Base-by-base conservation (phyloP, 148 eudicot species). In the Dysphania ambrosioides region DNA sequence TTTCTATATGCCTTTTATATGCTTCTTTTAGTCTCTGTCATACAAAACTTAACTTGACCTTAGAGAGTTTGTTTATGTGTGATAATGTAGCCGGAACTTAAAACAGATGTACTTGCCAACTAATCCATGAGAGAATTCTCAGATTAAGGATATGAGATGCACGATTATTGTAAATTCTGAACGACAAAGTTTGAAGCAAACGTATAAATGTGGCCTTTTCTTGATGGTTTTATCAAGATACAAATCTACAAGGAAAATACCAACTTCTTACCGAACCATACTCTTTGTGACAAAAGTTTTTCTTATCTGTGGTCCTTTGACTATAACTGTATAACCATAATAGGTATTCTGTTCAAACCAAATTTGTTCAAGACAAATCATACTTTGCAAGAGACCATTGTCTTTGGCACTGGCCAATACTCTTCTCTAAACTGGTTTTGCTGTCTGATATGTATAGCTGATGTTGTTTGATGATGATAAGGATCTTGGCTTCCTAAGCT, bases 401-500 rank as follows among this genome's bases (percentile, higher is more conserved):
- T n/a, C n/a, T n/a, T n/a, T n/a, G n/a, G n/a, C n/a, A n/a, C n/a
- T n/a, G n/a, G n/a, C n/a, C n/a, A n/a, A n/a, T n/a, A n/a, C n/a
- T n/a, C n/a, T n/a, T n/a, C n/a, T n/a, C n/a, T n/a, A n/a, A n/a
- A n/a, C n/a, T n/a, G n/a, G n/a, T n/a, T n/a, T n/a, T n/a, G n/a
- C n/a, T n/a, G n/a, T n/a, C n/a, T n/a, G n/a, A n/a, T n/a, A n/a
- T n/a, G n/a, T n/a, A n/a, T n/a, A n/a, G n/a, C n/a, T n/a, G n/a
- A 13, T 53, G 32, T 44, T 23, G 23, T 23, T 74, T 49, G 27
- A 64, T 65, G 44, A 19, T 24, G n/a, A n/a, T n/a, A n/a, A n/a
- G n/a, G 56, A 53, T 49, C 31, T 65, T 62, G 60, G 56, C 56
- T 29, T 59, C 47, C 47, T 56, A 18, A 8, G 57, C 60, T 64